These are phyloP conservation scores for Fagus sylvatica DNA, from an alignment of 306 rosid genomes.

Conservation along the genomic window DNA sequence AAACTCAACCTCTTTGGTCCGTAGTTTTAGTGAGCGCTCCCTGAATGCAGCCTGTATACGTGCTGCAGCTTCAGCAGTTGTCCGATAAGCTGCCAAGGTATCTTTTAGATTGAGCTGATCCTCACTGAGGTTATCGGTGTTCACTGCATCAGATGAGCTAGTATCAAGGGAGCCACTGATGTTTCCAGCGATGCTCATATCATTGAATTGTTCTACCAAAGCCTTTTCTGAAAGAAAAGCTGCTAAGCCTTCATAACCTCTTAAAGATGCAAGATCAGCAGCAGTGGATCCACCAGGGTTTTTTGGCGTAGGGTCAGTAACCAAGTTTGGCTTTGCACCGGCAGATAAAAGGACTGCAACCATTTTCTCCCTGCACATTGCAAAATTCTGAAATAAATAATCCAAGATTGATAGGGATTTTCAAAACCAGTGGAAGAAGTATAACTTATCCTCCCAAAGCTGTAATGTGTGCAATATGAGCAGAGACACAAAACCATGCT, in stretches of 20 bases:
- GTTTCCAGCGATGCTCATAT: conserved; percentile 88
- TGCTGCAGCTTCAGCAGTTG: conserved; percentile 94
- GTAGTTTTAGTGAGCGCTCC: conserved; percentile 66
- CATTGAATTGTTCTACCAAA: conserved; percentile 73
- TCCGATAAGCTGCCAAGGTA: conserved; percentile 73
- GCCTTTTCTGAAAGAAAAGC: conserved; percentile 94
- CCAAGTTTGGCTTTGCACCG: conserved; percentile 91
- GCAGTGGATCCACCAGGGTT: conserved; percentile 78
- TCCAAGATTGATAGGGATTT: not conserved
- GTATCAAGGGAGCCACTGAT: conserved; percentile 73
- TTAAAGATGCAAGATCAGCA: conserved; percentile 72
- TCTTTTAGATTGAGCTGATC: conserved; percentile 75
- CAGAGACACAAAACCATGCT: not conserved
- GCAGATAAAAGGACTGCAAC: conserved; percentile 71
- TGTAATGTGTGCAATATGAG: not conserved
- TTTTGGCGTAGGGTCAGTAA: conserved; percentile 80
- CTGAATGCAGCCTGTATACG: conserved; percentile 87
- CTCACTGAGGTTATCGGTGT: conserved; percentile 61
- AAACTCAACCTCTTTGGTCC: conserved; percentile 46
- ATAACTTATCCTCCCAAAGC: not conserved
- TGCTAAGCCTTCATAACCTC: conserved; percentile 79
- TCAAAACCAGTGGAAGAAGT: not conserved
- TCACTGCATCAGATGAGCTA: conserved; percentile 31
- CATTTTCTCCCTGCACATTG: conserved; percentile 78
- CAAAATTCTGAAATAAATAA: not conserved